A percentile compares a stretch with the other conserved stretches of the same genome.
phyloP scores from a whole-genome alignment of 768 basidiomycete genomes.

The Lentinula raphanica region DNA sequence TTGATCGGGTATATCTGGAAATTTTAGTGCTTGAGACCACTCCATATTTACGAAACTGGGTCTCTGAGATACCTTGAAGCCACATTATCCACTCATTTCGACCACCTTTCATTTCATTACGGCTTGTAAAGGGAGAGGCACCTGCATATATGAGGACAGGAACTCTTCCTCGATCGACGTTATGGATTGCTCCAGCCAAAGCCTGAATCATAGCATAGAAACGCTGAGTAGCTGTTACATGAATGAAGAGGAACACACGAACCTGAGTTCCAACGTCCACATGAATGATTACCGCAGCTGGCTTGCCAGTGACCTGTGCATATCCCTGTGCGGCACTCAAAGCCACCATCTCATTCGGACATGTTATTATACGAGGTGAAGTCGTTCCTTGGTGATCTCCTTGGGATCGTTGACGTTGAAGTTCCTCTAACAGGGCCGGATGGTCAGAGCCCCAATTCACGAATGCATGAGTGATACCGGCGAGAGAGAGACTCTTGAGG shows the following conservation, averaged over 20 bases:
- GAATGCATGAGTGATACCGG: constrained; percentile 63
- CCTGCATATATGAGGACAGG: constrained; percentile 74
- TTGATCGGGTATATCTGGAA: constrained; percentile 65
- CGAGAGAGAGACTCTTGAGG: constrained; percentile 46
- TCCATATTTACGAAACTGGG: neutral
- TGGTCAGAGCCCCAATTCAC: constrained; percentile 80
- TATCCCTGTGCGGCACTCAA: constrained; percentile 70
- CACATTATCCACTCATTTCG: constrained; percentile 76
- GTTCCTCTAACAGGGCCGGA: constrained; percentile 64
- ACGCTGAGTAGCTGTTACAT: neutral
- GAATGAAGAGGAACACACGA: constrained; percentile 7
- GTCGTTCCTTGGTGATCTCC: constrained; percentile 28
- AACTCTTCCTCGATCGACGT: constrained; percentile 53
- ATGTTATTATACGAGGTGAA: constrained; percentile 52
- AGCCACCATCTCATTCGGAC: constrained; percentile 76
- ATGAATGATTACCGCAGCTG: constrained; percentile 70
- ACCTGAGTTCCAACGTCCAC: constrained; percentile 71
- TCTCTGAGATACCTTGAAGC: constrained; percentile 46
- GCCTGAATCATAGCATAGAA: constrained; percentile 33
- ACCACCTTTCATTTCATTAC: constrained; percentile 54
- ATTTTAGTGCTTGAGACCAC: neutral
- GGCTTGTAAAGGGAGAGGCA: constrained; percentile 52
- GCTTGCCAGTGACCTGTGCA: constrained; percentile 57
- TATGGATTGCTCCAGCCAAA: constrained; percentile 67
- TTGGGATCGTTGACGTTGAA: constrained; percentile 47